Base-by-base conservation (phyloP, 495 filamentous ascomycete genomes). In the Cryomyces minteri region DNA sequence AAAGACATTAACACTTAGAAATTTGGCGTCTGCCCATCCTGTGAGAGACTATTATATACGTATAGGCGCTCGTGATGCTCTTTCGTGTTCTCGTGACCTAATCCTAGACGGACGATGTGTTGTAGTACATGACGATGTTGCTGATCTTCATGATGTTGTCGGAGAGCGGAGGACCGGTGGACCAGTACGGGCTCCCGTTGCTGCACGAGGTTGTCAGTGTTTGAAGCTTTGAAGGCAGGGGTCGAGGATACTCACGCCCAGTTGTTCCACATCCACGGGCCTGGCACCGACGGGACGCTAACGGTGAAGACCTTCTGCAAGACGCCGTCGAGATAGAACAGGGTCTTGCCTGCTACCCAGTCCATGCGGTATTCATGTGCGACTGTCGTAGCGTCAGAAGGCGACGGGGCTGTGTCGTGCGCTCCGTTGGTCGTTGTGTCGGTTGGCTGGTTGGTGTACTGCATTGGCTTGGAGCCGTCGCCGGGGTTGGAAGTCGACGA, bases 191-290 rank as follows among this genome's bases (percentile, higher is more conserved):
- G 43, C 48, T 53, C 12, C 54, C 54, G 10, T 57, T 52, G 30
- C 51, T 51, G 36, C 28, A 40, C 7, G 10, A 18, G 12, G 5
- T 2, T 25, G 5, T 49, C 6, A 47, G 30, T 37, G 29, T 2
- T 46, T 8, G 5, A 10, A 9, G 9, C 34, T 38, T 38, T 38
- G 34, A 38, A 38, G 34, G 9, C 3, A 14, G 12, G 9, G 12
- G 9, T 14, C 9, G 34, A 14, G 9, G 8, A 30, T 6, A 31
- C 49, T 43, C 31, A 51, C 50, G 43, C 48, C 54, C 54, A 57
- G 34, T 56, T 52, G 14, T 57, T 57, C 54, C 54, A 56, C 31
- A 56, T 31, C 54, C 54, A 57, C 5, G 41, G 30, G 5, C 54
- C 54, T 6, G 54, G 18, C 1, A 18, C 33, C n/a, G 51, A 40